These are phyloP conservation scores for Tylopilus plumbeoviolaceoides DNA, from an alignment of 768 basidiomycete genomes.

Conservation along the genomic window DNA sequence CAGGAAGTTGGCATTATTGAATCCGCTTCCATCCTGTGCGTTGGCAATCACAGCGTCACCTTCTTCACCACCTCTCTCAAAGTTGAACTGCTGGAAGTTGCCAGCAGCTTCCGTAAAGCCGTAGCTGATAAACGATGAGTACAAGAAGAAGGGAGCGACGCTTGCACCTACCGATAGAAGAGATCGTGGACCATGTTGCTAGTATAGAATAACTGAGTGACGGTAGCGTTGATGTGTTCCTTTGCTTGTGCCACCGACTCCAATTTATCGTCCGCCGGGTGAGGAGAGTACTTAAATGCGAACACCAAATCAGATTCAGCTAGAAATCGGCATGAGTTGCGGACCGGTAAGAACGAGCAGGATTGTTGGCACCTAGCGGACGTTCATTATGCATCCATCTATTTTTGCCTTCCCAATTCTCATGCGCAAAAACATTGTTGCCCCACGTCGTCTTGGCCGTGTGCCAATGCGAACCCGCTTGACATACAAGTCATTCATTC, in stretches of 20 bases:
- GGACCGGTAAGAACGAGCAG: neutral
- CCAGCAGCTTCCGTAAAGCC: conserved; percentile 90
- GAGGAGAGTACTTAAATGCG: conserved; percentile 73
- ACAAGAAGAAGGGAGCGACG: neutral
- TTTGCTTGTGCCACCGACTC: conserved; percentile 70
- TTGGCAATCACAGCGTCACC: conserved; percentile 91
- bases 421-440: conserved; percentile 92
- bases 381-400: conserved; percentile 70
- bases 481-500: conserved; percentile 13
- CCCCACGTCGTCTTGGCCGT: conserved; percentile 84
- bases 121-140: conserved; percentile 45
- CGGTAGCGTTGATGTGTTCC: conserved; percentile 80
- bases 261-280: conserved; percentile 41
- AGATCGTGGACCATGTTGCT: conserved; percentile 78
- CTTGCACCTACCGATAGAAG: conserved; percentile 55
- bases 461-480: conserved; percentile 38
- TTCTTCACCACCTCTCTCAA: conserved; percentile 82
- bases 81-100: conserved; percentile 99
- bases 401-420: conserved; percentile 82
- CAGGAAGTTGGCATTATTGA: conserved; percentile 91
- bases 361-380: conserved; percentile 45
- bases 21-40: conserved; percentile 93
- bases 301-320: conserved; percentile 37
- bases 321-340: conserved; percentile 1
- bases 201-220: conserved; percentile 90